A percentile compares a stretch with the other conserved stretches of the same genome.
phyloP scores from a whole-genome alignment of 1,139 yeast species.

The Eremothecium coryli region DNA sequence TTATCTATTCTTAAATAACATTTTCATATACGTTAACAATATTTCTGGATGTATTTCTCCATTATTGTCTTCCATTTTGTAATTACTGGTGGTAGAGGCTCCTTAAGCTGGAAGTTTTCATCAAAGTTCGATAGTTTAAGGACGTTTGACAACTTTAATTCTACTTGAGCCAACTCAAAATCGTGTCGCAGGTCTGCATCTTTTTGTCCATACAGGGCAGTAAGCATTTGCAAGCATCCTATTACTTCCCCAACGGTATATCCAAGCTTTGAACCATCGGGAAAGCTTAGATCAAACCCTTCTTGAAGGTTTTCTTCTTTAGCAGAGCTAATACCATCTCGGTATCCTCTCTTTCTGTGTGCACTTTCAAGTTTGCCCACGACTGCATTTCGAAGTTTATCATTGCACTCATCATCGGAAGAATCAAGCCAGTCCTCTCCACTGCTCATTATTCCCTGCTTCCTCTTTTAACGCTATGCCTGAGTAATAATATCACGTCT shows the following conservation, averaged over 20 bases:
- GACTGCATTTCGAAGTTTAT: conserved; percentile 16
- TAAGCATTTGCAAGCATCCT: conserved; percentile 36
- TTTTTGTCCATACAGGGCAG: conserved; percentile 15
- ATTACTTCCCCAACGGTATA: conserved; percentile 54
- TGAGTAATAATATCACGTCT: background rate
- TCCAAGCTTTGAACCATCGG: conserved; percentile 65
- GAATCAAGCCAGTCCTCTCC: conserved; percentile 26
- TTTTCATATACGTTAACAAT: background rate
- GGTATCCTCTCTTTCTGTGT: conserved; percentile 77
- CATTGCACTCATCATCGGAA: conserved; percentile 17
- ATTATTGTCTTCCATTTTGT: conserved; percentile 18
- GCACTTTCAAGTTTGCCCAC: conserved; percentile 39
- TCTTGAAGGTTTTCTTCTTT: conserved; percentile 62
- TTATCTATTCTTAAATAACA: background rate
- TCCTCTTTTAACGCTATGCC: background rate
- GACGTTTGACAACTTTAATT: conserved; percentile 22
- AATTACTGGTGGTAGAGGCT: conserved; percentile 13
- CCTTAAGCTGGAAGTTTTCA: conserved; percentile 14
- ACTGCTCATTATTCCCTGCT: conserved; percentile 1
- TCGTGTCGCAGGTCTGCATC: conserved; percentile 16
- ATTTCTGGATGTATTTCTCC: conserved; percentile 13
- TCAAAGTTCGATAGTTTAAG: conserved; percentile 23
- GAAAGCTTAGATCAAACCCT: conserved; percentile 78
- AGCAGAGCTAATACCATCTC: conserved; percentile 68
- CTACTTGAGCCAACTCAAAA: conserved; percentile 16